Base-by-base conservation (phyloP, 169 alveolate genomes). In the Plasmodium yoelii region DNA sequence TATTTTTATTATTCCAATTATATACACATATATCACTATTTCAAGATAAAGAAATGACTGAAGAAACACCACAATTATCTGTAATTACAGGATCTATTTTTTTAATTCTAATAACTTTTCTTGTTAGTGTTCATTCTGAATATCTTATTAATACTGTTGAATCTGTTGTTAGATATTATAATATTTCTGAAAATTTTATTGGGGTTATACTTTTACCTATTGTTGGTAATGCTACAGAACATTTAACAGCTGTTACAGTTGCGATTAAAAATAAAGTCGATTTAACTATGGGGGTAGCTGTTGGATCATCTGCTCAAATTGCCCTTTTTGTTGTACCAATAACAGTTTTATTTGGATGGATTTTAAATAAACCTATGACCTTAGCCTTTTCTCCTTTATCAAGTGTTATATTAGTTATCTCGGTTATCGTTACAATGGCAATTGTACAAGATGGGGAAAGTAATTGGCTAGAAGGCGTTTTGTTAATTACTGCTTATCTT, bases 121-220 rank as follows among this genome's bases (percentile, higher is more conserved):
- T 91, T 12, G 91, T 87, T 56, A 77, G 94, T 60, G 28, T 88
- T 5, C 88, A 77, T 24, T 86, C 95, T 2, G 96, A 94, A 70
- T 91, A 69, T 77, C 92, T 94, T 13, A 92, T 94, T 46, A 94
- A 87, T 42, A 88, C 95, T 26, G 93, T 94, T 64, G 95, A 91
- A 61, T 80, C 92, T 6, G 95, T 94, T 67, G 88, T 92, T n/a
- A 91, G 92, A 71, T 94, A 87, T 60, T 92, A 89, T 77, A 87
- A 93, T 63, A 87, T 92, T 22, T 91, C 96, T 0, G 94, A 93
- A 92, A 90, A 91, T 77, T 96, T 96, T 92, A 96, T 96, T 28
- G 98, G 98, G 22, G 96, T 96, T 70, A 96, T 96, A 46, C 93
- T 96, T 18, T 91, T 96, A 60, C 98, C 98, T 5, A 92, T 95